phyloP scores from a whole-genome alignment of 208 protist genomes.

The Leishmania major region DNA sequence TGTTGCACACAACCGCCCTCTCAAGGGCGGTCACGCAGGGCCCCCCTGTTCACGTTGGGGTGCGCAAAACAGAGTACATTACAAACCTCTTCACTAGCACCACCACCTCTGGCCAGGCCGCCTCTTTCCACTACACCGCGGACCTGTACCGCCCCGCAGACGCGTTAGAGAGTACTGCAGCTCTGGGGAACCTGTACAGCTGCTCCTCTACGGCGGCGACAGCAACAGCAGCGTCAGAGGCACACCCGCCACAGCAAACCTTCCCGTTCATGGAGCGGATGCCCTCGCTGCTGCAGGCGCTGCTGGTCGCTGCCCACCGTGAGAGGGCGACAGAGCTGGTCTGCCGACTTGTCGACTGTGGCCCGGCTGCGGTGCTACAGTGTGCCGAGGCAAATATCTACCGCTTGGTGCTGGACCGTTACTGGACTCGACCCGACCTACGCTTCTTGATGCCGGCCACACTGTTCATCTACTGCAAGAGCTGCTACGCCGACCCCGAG shows the following conservation, averaged over 20 bases:
- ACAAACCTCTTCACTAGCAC: slow-evolving; percentile 31
- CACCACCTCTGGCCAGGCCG: slow-evolving; percentile 22
- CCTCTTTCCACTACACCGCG: slow-evolving; percentile 33
- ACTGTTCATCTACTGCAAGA: slow-evolving; percentile 88
- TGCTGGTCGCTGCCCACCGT: slow-evolving; percentile 76
- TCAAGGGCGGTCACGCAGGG: slow-evolving; percentile 9
- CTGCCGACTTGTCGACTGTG: slow-evolving; percentile 83
- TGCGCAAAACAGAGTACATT: slow-evolving; percentile 34
- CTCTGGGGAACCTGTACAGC: slow-evolving; percentile 2
- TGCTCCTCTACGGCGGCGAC: not conserved
- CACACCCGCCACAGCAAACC: slow-evolving; percentile 16
- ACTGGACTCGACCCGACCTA: slow-evolving; percentile 78
- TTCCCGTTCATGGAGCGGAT: slow-evolving; percentile 77
- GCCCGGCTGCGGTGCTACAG: slow-evolving; percentile 66
- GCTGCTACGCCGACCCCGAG: slow-evolving; percentile 76
- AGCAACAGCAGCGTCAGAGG: not conserved
- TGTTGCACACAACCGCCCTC: not conserved
- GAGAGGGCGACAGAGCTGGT: slow-evolving; percentile 76
- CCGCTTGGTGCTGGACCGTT: slow-evolving; percentile 70
- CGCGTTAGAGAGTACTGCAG: not conserved
- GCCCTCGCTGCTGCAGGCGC: slow-evolving; percentile 79
- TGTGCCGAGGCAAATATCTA: slow-evolving; percentile 85
- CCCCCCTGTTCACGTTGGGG: slow-evolving; percentile 12
- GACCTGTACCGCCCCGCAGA: not conserved
- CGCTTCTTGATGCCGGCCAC: slow-evolving; percentile 77